Conservation (phyloP, 148 eudicot genomes). For the Rhododendron mucronatum region DNA sequence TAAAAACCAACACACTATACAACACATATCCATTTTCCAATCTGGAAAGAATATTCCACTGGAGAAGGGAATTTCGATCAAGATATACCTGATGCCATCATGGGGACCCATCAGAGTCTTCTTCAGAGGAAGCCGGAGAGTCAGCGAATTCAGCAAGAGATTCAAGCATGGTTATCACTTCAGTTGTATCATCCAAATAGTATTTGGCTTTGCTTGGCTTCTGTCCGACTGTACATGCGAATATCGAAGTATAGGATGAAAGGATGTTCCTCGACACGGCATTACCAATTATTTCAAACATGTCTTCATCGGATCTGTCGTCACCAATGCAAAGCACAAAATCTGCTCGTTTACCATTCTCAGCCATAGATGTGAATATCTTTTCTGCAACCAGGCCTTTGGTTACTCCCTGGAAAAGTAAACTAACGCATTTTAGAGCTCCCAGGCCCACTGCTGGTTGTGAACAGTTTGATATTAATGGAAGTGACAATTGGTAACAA, state of each 20-base stretch:
- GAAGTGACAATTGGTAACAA: background rate
- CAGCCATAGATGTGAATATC: conserved; percentile 10
- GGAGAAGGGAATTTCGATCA: conserved; percentile 1
- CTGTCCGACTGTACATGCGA: conserved; percentile 37
- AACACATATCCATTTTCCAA: conserved; percentile 3
- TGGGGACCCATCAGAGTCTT: conserved; percentile 25
- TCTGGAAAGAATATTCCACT: background rate
- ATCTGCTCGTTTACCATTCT: conserved; percentile 5
- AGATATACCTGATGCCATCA: conserved; percentile 9
- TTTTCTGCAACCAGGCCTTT: conserved; percentile 12
- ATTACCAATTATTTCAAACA: conserved; percentile 37
- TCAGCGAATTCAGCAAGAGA: conserved; percentile 33
- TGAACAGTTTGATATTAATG: background rate
- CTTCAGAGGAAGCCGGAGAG: conserved; percentile 32
- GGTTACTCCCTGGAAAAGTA: conserved; percentile 15
- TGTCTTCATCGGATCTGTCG: conserved; percentile 43
- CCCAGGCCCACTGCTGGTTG: background rate
- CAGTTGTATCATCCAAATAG: conserved; percentile 35
- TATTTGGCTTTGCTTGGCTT: conserved; percentile 45
- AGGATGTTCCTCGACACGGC: conserved; percentile 25
- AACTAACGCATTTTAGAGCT: background rate
- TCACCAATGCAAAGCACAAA: conserved; percentile 20
- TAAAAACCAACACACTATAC: conserved; percentile 4
- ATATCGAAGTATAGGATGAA: conserved; percentile 24
- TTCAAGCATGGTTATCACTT: conserved; percentile 33